Evolutionary conservation across 139 green algal genomes (phyloP), one percentile per base, ranked within the genome.

Genomic region (Trebouxia sp.): DNA sequence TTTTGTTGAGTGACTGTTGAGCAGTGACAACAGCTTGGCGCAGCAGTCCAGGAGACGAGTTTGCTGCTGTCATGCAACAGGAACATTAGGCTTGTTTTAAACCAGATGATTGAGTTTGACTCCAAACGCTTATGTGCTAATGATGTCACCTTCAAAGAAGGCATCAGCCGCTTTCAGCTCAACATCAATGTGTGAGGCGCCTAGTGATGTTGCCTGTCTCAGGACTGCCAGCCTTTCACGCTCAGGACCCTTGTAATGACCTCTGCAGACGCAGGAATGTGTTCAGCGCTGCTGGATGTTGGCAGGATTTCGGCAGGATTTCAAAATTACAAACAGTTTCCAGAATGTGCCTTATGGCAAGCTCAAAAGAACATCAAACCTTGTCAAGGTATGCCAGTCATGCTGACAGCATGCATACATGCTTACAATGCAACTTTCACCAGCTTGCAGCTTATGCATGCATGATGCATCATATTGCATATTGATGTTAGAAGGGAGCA

Each of bases 141-240:
- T n/a, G n/a, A n/a, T n/a, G n/a, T 11, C 66, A 89, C 86, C 83
- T 32, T 85, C 88, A 83, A 97, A 94, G 87, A 97, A 96, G 11
- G 86, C 78, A 5, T 87, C 56, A 86, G 90, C 89, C 4, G 91
- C 94, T 65, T 94, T 92, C 35, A 94, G 91, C 87, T 99, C 96
- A 12, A 99, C 87, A 85, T 99, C 96, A 5, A 99, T 82, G 69
- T 92, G 98, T 2, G 91, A 89, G 5, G 93, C 94, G 0, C 96
- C 96, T 53, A 89, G 78, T 3, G 87, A n/a, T 0, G 88, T 87
- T 8, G 94, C 92, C 51, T 88, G 79, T 82, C 92, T 93, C 48
- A 98, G 86, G 0, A 88, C 89, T 5, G 87, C 89, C 30, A 98
- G 87, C 0, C 95, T 87, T 37, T 82, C 26, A 0, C 82, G 78